Evolutionary conservation across 768 basidiomycete species (phyloP), one percentile per base, ranked within the genome.

Genomic region (Boletellus ananas): DNA sequence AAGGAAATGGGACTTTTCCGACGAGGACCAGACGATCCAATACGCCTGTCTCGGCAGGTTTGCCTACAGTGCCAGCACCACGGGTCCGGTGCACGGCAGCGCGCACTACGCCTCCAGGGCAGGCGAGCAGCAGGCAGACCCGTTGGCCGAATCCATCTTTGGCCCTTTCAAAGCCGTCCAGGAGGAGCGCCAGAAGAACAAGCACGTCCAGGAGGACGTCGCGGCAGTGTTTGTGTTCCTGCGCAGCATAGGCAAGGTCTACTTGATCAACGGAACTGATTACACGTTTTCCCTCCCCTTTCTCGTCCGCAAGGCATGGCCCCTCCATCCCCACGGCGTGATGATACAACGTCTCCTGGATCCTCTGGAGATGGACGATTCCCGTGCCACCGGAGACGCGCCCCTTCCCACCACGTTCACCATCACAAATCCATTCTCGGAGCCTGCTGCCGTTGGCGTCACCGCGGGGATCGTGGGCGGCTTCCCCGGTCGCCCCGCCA

Each of bases 201-300:
- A 72, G 37, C 67, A 66, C 35, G 31, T 55, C 1, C 67, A 66
- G 10, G 72, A 64, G 35, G 58, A 74, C 29, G 73, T 81, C 3
- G 73, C 80, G 25, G 86, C 80, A 4, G 78, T 87, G 1, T 92
- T 90, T 63, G 75, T 93, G 38, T 91, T 93, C 62, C 68, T 92
- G 20, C 79, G 90, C 21, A 85, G 80, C 60, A 78, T 86, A 38
- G 87, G 81, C 45, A 84, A 79, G 63, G 80, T 91, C 47, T 88
- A 80, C 59, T 69, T 88, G 48, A 71, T 75, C 56, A 85, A 86
- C 53, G 90, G 90, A 4, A 60, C 77, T 31, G 84, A 90, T 57
- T 89, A 84, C 59, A 87, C 86, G 1, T 85, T 90, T 62, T 79
- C 85, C 25, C 70, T 93, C 4, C 90, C 90, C 1, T 93, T 93